Percentiles rank a stretch among this genome's conserved stretches.
phyloP scores from a whole-genome alignment of 2,329 filamentous ascomycete species.

The Penicillium paneum region DNA sequence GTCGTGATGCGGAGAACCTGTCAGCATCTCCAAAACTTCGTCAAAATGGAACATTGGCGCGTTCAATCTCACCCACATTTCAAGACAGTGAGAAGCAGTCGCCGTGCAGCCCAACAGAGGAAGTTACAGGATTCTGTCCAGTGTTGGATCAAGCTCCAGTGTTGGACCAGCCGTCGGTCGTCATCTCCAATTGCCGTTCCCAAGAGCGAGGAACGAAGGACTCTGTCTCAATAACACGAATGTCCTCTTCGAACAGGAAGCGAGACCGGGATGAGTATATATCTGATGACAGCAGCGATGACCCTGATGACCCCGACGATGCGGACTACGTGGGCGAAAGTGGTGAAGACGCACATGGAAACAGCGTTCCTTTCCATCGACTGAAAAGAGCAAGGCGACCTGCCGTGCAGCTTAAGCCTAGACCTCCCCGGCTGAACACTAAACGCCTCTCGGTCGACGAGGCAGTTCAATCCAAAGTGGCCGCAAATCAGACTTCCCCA shows the following conservation, averaged over 20 bases:
- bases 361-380: conserved; percentile 1
- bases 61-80: background rate
- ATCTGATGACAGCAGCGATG: conserved; percentile 3
- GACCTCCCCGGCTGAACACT: conserved; percentile 1
- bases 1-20: background rate
- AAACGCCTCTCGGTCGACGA: background rate
- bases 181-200: background rate
- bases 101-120: background rate
- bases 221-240: background rate
- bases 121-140: background rate
- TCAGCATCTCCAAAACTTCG: background rate
- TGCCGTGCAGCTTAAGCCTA: background rate
- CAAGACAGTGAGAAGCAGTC: background rate
- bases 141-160: conserved; percentile 1
- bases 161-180: background rate
- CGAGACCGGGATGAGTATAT: background rate
- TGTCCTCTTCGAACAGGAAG: conserved; percentile 3
- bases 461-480: conserved; percentile 1
- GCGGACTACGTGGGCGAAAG: background rate
- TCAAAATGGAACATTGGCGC: background rate
- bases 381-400: background rate
- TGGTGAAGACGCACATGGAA: background rate
- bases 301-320: conserved; percentile 3
- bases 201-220: conserved; percentile 4
- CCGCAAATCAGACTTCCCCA: background rate